Conservation (phyloP, 2,329 filamentous ascomycete genomes). For the Neofusicoccum laricinum region DNA sequence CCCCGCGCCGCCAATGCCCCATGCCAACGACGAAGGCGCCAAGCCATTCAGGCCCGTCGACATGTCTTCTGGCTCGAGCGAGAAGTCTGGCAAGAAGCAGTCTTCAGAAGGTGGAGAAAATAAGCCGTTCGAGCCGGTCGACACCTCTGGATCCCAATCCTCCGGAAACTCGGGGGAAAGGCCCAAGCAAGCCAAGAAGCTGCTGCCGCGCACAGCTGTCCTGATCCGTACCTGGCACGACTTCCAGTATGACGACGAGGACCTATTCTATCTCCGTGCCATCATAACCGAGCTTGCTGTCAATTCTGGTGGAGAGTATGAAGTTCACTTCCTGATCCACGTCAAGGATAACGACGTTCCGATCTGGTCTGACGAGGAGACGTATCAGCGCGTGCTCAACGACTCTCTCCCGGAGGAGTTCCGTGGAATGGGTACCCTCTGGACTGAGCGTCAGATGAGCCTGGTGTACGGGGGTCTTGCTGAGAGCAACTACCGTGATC, state of each 20-base stretch:
- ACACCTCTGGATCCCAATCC: background rate
- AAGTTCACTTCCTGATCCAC: slow-evolving; percentile 79
- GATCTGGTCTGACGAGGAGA: slow-evolving; percentile 76
- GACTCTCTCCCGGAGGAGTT: slow-evolving; percentile 49
- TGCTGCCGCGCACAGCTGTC: slow-evolving; percentile 66
- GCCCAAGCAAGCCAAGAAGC: slow-evolving; percentile 28
- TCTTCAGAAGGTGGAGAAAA: slow-evolving; percentile 22
- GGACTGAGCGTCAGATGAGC: slow-evolving; percentile 55
- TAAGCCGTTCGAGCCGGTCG: slow-evolving; percentile 18
- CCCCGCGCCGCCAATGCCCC: background rate
- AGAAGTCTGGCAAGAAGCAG: slow-evolving; percentile 5
- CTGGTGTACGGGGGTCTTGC: slow-evolving; percentile 51
- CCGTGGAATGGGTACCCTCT: slow-evolving; percentile 51
- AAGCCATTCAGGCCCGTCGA: background rate
- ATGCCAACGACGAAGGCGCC: background rate
- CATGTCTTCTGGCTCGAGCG: background rate
- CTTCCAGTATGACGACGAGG: slow-evolving; percentile 74
- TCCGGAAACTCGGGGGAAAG: slow-evolving; percentile 14
- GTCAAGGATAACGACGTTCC: slow-evolving; percentile 76
- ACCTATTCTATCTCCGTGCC: slow-evolving; percentile 77
- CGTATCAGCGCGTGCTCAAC: slow-evolving; percentile 64
- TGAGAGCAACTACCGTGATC: slow-evolving; percentile 51
- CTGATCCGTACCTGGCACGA: slow-evolving; percentile 81
- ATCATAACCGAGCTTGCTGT: slow-evolving; percentile 76
- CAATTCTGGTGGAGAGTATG: slow-evolving; percentile 76